A percentile compares a stretch with the other conserved stretches of the same genome.
These are phyloP conservation scores for Posidonia oceanica DNA, from an alignment of 116 monocot species.

Conservation along the genomic window DNA sequence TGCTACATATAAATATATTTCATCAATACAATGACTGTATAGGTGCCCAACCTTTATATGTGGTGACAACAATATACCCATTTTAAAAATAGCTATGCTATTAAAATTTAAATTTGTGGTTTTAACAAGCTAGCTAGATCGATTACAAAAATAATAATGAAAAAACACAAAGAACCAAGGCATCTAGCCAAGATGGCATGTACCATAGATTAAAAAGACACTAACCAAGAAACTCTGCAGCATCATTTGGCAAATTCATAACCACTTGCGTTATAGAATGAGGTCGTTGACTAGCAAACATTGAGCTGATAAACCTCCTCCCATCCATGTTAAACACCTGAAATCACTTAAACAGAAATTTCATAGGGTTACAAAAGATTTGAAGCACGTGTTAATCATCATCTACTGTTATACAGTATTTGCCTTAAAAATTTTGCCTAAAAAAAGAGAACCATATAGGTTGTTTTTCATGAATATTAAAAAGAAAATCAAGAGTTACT, in stretches of 20 bases:
- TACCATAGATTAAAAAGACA: background rate
- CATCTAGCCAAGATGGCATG: background rate
- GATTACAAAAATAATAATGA: background rate
- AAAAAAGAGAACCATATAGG: background rate
- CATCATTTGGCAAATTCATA: conserved; percentile 90
- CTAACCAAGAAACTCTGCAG: conserved; percentile 78
- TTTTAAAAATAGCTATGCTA: too few species aligned
- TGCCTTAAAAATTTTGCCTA: background rate
- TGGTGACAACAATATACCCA: too few species aligned
- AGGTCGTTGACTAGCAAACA: conserved; percentile 30
- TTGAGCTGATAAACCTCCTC: conserved; percentile 64
- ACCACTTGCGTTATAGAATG: conserved; percentile 65
- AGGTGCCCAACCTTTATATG: too few species aligned
- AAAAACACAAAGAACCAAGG: background rate
- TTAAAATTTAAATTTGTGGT: too few species aligned
- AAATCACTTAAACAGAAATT: background rate
- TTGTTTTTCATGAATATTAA: too few species aligned
- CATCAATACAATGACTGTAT: too few species aligned
- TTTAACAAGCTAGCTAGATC: too few species aligned
- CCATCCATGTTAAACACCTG: conserved; percentile 98
- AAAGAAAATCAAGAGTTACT: too few species aligned
- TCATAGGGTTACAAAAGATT: background rate
- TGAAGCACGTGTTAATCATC: background rate
- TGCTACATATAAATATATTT: too few species aligned
- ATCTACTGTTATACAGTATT: background rate